Percentiles rank a stretch among this genome's conserved stretches.
phyloP scores from a whole-genome alignment of 805 yeast genomes.

The Clavispora carvajalis region DNA sequence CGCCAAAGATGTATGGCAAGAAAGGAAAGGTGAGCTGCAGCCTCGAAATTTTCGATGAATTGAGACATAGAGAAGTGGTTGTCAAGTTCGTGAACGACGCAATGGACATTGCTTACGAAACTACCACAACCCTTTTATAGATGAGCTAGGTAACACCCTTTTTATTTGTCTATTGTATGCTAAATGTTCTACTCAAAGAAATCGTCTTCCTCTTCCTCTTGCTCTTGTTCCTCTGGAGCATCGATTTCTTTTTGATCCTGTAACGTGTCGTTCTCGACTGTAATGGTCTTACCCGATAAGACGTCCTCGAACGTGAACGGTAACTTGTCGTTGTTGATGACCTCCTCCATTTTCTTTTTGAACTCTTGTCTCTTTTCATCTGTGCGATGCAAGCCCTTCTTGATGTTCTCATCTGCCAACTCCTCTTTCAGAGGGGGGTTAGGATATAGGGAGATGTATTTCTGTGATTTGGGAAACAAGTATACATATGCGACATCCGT shows the following conservation, averaged over 20 bases:
- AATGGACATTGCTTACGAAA: slow-evolving; percentile 46
- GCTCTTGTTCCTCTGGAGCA: slow-evolving; percentile 36
- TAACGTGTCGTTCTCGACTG: slow-evolving; percentile 16
- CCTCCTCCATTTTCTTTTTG: slow-evolving; percentile 44
- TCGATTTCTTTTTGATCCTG: slow-evolving; percentile 29
- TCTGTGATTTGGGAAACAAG: slow-evolving; percentile 72
- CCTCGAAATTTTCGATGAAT: slow-evolving; percentile 45
- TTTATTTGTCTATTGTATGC: slow-evolving; percentile 1
- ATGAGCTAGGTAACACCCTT: too few species aligned
- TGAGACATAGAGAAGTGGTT: slow-evolving; percentile 41
- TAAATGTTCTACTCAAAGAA: slow-evolving; percentile 21
- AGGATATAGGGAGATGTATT: slow-evolving; percentile 77
- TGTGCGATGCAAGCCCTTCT: slow-evolving; percentile 37
- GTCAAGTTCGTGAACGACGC: slow-evolving; percentile 63
- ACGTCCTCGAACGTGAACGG: slow-evolving; percentile 49
- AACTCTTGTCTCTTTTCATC: slow-evolving; percentile 41
- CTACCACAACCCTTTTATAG: slow-evolving; percentile 2
- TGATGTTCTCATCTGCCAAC: slow-evolving; percentile 30
- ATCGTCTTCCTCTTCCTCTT: slow-evolving; percentile 20
- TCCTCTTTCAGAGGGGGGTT: slow-evolving; percentile 22
- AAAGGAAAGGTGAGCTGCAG: slow-evolving; percentile 39
- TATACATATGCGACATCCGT: slow-evolving; percentile 70
- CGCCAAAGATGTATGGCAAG: slow-evolving; percentile 44
- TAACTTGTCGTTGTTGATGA: slow-evolving; percentile 48
- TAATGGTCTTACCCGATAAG: slow-evolving; percentile 33